phyloP scores from a whole-genome alignment of 495 filamentous ascomycete species.

The Podospora comata region DNA sequence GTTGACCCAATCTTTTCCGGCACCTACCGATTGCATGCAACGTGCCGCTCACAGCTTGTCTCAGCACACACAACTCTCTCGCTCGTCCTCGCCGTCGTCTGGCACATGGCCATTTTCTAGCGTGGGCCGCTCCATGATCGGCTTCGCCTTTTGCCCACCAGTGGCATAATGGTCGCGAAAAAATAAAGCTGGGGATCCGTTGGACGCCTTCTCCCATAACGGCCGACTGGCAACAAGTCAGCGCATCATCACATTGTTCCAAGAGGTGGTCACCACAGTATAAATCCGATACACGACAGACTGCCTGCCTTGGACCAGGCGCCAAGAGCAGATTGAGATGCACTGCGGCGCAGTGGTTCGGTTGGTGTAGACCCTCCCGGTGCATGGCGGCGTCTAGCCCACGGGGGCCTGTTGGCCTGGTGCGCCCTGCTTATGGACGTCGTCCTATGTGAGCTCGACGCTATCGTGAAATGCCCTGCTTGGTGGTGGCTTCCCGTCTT shows the following conservation, averaged over 20 bases:
- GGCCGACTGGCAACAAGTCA: too few relatives aligned
- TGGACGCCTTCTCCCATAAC: neutral
- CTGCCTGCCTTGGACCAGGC: neutral
- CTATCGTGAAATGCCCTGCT: neutral
- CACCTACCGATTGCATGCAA: conserved; percentile 1
- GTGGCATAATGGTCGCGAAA: neutral
- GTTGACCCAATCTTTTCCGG: neutral
- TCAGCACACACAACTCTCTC: too few relatives aligned
- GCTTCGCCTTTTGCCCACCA: neutral
- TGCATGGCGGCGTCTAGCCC: conserved; percentile 1
- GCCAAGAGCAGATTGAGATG: conserved; percentile 8
- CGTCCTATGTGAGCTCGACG: neutral
- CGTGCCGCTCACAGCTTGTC: too few relatives aligned
- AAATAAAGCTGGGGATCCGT: neutral
- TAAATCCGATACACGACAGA: neutral
- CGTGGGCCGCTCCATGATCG: neutral
- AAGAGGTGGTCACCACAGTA: neutral
- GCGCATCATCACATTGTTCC: too few relatives aligned
- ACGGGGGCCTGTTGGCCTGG: neutral
- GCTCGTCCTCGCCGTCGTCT: neutral
- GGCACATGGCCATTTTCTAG: neutral
- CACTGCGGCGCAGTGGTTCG: conserved; percentile 7
- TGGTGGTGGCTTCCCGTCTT: neutral
- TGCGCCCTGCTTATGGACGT: conserved; percentile 4
- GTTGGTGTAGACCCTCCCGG: conserved; percentile 1